A percentile compares a stretch with the other conserved stretches of the same genome.
These are phyloP conservation scores for Ananas comosus DNA, from an alignment of 176 grass and related monocot species.

Conservation along the genomic window DNA sequence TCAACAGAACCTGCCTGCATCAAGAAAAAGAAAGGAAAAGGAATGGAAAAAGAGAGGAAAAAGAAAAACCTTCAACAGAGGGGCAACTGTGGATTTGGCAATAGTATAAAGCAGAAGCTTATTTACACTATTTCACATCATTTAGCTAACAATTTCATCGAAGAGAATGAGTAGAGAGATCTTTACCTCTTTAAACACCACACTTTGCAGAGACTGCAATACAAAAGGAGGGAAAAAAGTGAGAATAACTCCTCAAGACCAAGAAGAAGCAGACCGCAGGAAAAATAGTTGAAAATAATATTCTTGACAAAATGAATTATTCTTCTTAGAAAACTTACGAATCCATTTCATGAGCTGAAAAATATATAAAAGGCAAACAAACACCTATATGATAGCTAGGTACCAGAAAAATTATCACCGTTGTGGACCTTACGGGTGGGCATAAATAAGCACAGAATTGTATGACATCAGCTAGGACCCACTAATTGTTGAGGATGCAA, in stretches of 20 bases:
- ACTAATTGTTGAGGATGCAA: too few relatives aligned
- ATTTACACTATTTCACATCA: not conserved
- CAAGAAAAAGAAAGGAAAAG: constrained; percentile 15
- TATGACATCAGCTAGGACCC: too few relatives aligned
- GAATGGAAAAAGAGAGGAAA: not conserved
- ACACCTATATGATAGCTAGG: too few relatives aligned
- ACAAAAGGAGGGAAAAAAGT: constrained; percentile 21
- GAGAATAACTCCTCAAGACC: constrained; percentile 12
- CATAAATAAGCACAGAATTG: too few relatives aligned
- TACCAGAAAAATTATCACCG: too few relatives aligned
- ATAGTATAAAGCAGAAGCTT: not conserved
- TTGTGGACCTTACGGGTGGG: too few relatives aligned
- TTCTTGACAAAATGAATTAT: not conserved
- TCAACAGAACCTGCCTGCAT: constrained; percentile 81
- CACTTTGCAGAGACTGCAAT: constrained; percentile 96
- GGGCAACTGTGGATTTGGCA: not conserved
- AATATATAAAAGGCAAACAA: too few relatives aligned
- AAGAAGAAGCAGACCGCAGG: not conserved
- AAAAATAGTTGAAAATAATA: constrained; percentile 11
- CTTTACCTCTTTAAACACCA: constrained; percentile 93
- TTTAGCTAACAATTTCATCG: too few relatives aligned
- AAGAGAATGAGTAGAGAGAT: not conserved
- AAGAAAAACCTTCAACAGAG: not conserved
- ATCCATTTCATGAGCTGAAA: too few relatives aligned
- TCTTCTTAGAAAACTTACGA: too few relatives aligned